Evolutionary conservation across 192 early-diverging fungal genomes (phyloP).

Genomic region (Geranomyces variabilis): DNA sequence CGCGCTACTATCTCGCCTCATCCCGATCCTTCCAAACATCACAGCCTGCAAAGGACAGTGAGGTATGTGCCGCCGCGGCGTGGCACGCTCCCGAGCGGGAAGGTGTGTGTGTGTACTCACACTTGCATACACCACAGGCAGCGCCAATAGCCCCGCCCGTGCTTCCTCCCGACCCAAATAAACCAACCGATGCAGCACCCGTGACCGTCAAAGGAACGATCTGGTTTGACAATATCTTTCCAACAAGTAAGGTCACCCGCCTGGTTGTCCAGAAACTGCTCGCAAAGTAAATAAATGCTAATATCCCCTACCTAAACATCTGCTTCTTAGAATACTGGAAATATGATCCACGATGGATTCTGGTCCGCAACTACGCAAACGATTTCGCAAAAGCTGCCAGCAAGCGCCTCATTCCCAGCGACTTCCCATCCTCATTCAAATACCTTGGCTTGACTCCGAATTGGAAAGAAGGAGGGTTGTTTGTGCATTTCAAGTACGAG

Average conservation of each 20-base stretch:
- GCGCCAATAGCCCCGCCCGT: no score
- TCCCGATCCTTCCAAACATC: no score
- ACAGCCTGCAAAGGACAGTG: no score
- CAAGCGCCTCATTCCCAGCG: slow-evolving; percentile 33
- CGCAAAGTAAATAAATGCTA: no score
- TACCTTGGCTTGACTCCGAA: slow-evolving; percentile 44
- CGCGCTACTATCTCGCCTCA: no score
- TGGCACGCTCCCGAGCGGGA: no score
- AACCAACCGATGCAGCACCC: no score
- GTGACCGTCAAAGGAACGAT: slow-evolving; percentile 37
- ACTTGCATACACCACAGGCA: no score
- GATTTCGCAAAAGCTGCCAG: slow-evolving; percentile 35
- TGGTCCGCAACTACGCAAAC: slow-evolving; percentile 36
- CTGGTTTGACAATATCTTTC: slow-evolving; percentile 61
- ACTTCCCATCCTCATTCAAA: slow-evolving; percentile 40
- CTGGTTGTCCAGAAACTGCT: background rate
- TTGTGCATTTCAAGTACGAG: slow-evolving; percentile 48
- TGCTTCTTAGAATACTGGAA: slow-evolving; percentile 27
- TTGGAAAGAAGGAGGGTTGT: slow-evolving; percentile 54
- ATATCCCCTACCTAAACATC: background rate
- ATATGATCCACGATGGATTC: slow-evolving; percentile 45
- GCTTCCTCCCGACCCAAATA: no score
- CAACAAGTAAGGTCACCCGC: slow-evolving; percentile 27
- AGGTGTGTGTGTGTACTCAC: no score
- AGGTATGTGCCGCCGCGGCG: no score